A percentile compares a stretch with the other conserved stretches of the same genome.
These are phyloP conservation scores for Eutrema salsugineum DNA, from an alignment of 441 rosid species.

Conservation along the genomic window DNA sequence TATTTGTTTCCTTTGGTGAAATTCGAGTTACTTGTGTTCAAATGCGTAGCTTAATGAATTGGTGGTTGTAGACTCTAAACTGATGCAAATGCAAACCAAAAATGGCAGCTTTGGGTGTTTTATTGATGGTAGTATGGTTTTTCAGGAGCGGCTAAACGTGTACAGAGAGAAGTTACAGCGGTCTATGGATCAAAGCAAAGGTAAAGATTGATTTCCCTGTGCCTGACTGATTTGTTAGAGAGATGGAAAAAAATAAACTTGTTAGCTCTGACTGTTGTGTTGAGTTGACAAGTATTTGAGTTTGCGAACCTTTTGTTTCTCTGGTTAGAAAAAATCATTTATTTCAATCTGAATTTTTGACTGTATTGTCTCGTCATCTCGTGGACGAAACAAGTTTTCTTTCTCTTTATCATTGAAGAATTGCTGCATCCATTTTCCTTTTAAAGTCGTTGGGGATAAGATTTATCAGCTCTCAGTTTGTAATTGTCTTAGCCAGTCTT, in stretches of 20 bases:
- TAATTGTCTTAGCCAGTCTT: neutral
- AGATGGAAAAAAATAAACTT: neutral
- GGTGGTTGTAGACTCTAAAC: conserved; percentile 2
- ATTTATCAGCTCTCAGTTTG: neutral
- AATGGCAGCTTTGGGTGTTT: neutral
- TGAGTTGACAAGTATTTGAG: neutral
- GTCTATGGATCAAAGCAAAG: conserved; percentile 60
- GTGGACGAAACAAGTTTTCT: neutral
- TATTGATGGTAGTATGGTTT: neutral
- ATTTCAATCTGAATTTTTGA: neutral
- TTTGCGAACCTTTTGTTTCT: neutral
- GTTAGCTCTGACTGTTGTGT: neutral
- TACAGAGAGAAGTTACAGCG: conserved; percentile 67
- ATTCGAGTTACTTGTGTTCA: neutral
- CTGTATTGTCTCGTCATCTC: neutral
- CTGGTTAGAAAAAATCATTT: neutral
- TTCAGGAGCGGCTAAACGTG: conserved; percentile 69
- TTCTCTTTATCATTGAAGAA: neutral
- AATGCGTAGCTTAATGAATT: neutral
- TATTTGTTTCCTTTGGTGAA: neutral
- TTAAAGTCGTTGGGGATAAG: neutral
- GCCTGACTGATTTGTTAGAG: neutral
- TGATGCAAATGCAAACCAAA: neutral
- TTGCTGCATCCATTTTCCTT: neutral
- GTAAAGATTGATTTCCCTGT: conserved; percentile 33